These are phyloP conservation scores for Aspergillus sp. DNA, from an alignment of 2,329 filamentous ascomycete genomes.

Conservation along the genomic window DNA sequence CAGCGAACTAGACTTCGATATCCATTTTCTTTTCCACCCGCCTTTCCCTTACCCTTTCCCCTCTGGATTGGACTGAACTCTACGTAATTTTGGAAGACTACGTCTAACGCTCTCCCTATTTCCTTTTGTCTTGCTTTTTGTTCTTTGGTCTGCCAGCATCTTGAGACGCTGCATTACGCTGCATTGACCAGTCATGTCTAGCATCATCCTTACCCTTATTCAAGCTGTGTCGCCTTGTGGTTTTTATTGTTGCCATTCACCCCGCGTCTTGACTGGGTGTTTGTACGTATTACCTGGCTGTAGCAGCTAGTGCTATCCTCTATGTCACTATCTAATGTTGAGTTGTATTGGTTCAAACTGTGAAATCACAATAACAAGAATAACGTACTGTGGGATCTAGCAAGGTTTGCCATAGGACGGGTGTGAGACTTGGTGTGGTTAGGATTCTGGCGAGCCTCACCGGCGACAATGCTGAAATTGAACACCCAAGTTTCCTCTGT, in stretches of 20 bases:
- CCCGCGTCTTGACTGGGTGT: not conserved
- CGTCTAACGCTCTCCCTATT: not conserved
- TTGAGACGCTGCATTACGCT: not conserved
- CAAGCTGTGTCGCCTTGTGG: not conserved
- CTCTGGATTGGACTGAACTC: not conserved
- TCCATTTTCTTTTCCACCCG: constrained; percentile 2
- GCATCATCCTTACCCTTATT: not conserved
- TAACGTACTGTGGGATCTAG: too few relatives aligned
- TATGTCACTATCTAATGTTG: not conserved
- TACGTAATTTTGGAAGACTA: constrained; percentile 17
- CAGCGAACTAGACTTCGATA: constrained; percentile 21
- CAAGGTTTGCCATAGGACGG: too few relatives aligned
- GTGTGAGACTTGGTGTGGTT: too few relatives aligned
- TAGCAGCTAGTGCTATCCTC: not conserved
- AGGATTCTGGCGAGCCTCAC: too few relatives aligned
- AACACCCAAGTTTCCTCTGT: too few relatives aligned
- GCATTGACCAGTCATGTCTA: not conserved
- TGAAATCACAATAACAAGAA: too few relatives aligned
- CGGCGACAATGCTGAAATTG: too few relatives aligned
- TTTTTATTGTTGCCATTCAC: not conserved
- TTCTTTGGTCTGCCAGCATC: not conserved
- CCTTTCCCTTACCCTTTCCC: not conserved
- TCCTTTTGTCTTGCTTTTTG: not conserved
- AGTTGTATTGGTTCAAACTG: not conserved
- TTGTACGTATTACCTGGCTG: not conserved